Percentiles rank a stretch among this genome's conserved stretches.
These are phyloP conservation scores for Coemansia javaensis DNA, from an alignment of 192 early-diverging fungal species.

Conservation along the genomic window DNA sequence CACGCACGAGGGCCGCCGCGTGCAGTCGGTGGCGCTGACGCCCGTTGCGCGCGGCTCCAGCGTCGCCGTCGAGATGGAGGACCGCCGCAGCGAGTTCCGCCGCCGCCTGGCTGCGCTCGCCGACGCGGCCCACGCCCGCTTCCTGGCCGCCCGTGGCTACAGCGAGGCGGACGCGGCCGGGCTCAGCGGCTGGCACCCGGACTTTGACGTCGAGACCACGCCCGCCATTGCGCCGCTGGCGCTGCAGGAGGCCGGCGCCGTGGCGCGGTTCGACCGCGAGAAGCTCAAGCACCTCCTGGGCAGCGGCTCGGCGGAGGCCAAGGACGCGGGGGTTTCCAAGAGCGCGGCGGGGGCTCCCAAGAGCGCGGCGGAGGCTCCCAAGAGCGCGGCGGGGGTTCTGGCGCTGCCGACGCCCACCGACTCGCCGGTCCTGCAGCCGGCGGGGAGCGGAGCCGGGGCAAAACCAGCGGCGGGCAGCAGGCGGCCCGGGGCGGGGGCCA, in stretches of 20 bases:
- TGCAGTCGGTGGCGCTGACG: slow-evolving; percentile 37
- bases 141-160: slow-evolving; percentile 20
- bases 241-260: slow-evolving; percentile 7
- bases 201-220: slow-evolving; percentile 30
- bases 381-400: neutral
- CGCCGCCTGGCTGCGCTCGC: slow-evolving; percentile 8
- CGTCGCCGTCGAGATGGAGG: slow-evolving; percentile 34
- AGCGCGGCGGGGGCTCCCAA: too few relatives aligned
- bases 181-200: slow-evolving; percentile 18
- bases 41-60: slow-evolving; percentile 12
- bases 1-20: slow-evolving; percentile 16
- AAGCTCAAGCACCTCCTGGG: slow-evolving; percentile 35
- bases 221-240: slow-evolving; percentile 13
- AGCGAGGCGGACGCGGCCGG: neutral
- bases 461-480: slow-evolving; percentile 2
- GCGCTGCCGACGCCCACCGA: slow-evolving; percentile 23
- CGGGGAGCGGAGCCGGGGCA: neutral
- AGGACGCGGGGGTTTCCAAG: too few relatives aligned
- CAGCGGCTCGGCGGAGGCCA: neutral
- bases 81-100: slow-evolving; percentile 15
- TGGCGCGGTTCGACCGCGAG: slow-evolving; percentile 24
- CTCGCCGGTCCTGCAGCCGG: slow-evolving; percentile 13
- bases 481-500: slow-evolving; percentile 4
- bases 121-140: slow-evolving; percentile 14
- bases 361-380: too few relatives aligned